Evolutionary conservation across 768 basidiomycete genomes (phyloP).

Genomic region (Austroboletus festivus): DNA sequence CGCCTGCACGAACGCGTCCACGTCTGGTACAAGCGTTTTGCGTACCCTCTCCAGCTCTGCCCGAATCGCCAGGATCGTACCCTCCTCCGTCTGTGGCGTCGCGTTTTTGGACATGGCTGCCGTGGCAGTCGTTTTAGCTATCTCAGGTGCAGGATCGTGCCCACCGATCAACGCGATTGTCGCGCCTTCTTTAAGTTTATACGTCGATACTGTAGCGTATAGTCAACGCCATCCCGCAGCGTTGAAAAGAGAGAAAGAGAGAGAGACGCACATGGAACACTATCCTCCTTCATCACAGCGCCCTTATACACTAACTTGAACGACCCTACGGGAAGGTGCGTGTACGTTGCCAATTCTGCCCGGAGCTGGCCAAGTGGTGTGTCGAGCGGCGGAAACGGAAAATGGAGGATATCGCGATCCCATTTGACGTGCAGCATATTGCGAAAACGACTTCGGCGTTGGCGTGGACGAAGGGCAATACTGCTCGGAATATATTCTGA

Average conservation of each 20-base stretch:
- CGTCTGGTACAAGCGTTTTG: constrained; percentile 49
- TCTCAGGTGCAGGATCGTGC: constrained; percentile 23
- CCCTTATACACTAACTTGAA: constrained; percentile 92
- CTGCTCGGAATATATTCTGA: neutral
- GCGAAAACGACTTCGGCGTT: constrained; percentile 12
- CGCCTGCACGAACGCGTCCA: constrained; percentile 53
- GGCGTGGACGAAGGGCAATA: constrained; percentile 8
- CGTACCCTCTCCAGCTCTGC: constrained; percentile 49
- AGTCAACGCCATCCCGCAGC: neutral
- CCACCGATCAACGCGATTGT: constrained; percentile 69
- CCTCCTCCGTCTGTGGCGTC: constrained; percentile 36
- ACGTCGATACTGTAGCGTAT: constrained; percentile 59
- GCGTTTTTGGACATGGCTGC: neutral
- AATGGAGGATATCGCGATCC: constrained; percentile 47
- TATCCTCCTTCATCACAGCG: constrained; percentile 85
- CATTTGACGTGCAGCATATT: constrained; percentile 48
- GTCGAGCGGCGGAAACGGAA: constrained; percentile 54
- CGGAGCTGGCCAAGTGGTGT: constrained; percentile 61
- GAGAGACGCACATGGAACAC: constrained; percentile 50
- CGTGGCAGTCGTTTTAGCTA: neutral
- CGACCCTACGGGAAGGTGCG: constrained; percentile 60
- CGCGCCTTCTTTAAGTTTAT: constrained; percentile 66
- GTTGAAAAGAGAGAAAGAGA: constrained; percentile 4
- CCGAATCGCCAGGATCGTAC: constrained; percentile 34
- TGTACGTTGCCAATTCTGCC: constrained; percentile 64